Base-by-base conservation (phyloP, 1,139 yeast species). In the Saccharomyces hybrid region DNA sequence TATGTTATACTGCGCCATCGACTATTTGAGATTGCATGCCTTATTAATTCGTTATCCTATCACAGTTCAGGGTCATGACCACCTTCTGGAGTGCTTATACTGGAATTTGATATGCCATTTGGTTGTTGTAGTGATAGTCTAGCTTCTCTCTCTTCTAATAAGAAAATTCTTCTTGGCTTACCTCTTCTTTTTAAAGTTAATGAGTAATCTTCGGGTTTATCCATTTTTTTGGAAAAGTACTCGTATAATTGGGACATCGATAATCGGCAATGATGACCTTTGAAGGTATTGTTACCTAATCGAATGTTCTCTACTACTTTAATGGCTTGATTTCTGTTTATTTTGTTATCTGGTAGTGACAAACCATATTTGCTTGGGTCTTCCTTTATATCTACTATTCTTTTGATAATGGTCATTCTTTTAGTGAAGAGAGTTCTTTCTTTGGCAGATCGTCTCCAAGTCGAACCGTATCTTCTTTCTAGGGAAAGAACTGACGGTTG, bases 361-460 rank as follows among this genome's bases (percentile, higher is more conserved):
- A 65, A 52, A 34, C 56, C 57, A 48, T 56, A 66, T 31, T 56
- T 59, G 6, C 41, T 50, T 6, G 69, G 68, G 48, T 63, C 51
- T 6, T 63, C 53, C 20, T 50, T 49, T 6, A 66, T 52, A 31
- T 62, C 62, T 16, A 63, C 60, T 11, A 65, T 63, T 42, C 57
- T 60, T 48, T 61, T 60, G 26, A 66, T 62, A 32, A 65, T 61
- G 27, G 61, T 60, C 63, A 62, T 64, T 50, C 69, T 57, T 47
- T 66, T 66, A 5, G 66, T 63, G 56, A 64, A 66, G 28, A 65
- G 54, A 1, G 67, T 61, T 25, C 69, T 54, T 47, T 66, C 68
- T 13, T 61, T 62, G 3, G 63, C 54, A 30, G 56, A 53, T 42
- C 61, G 58, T 50, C 69, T 57, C 69, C 69, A 66, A 5, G 63